Percentiles rank a stretch among this genome's conserved stretches.
Conservation (phyloP, 208 protist species). For the Leishmania mexicana region DNA sequence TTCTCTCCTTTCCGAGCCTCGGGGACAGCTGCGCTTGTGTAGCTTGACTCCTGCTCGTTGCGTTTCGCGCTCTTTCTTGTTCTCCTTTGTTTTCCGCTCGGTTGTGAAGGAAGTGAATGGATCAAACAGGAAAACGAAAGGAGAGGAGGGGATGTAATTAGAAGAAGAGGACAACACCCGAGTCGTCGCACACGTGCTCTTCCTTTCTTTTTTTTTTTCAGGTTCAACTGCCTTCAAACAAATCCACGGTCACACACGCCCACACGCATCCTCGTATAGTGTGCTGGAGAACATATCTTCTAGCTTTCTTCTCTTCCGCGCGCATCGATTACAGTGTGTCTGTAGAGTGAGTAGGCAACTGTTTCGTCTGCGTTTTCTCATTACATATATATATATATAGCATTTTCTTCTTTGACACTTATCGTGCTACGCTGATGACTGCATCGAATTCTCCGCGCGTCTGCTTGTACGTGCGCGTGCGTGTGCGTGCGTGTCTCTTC, state of each 20-base stretch:
- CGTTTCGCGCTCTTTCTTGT: neutral
- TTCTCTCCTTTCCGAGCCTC: neutral
- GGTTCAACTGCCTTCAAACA: neutral
- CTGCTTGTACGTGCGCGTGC: constrained; percentile 1
- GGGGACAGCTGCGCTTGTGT: neutral
- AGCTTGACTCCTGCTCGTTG: neutral
- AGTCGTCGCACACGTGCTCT: neutral
- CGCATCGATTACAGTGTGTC: neutral
- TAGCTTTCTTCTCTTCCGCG: neutral
- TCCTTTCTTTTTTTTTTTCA: neutral
- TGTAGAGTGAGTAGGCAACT: neutral
- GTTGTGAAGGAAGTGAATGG: neutral
- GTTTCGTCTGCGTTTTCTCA: neutral
- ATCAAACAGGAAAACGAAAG: neutral
- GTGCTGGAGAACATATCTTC: neutral
- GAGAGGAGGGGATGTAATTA: neutral
- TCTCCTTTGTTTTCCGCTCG: neutral
- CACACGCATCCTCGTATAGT: neutral
- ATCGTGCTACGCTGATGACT: constrained; percentile 12
- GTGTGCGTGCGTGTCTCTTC: constrained; percentile 7
- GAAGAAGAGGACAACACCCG: neutral
- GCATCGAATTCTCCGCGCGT: constrained; percentile 16
- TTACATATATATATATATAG: neutral
- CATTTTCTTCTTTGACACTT: neutral
- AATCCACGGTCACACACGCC: neutral